Percentiles rank a stretch among this genome's conserved stretches.
These are phyloP conservation scores for Malassezia furfur DNA, from an alignment of 1,284 basidiomycete genomes.

Conservation along the genomic window DNA sequence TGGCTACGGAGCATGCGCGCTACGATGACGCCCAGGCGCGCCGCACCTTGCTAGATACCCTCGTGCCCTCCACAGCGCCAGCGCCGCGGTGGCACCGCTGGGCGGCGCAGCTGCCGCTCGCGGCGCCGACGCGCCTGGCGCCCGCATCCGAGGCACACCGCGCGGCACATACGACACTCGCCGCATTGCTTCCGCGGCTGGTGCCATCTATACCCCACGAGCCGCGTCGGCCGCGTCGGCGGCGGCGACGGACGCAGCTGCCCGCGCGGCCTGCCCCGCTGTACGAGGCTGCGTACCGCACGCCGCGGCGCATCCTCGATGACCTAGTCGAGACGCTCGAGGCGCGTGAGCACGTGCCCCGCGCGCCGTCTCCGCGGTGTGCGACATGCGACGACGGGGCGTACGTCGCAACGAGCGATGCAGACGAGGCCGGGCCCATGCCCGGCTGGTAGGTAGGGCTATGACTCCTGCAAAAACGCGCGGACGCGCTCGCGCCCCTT, in stretches of 20 bases:
- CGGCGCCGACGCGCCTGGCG: not conserved
- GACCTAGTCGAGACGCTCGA: not conserved
- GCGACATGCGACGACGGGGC: constrained; percentile 2
- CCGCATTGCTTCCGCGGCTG: not conserved
- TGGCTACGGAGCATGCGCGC: not conserved
- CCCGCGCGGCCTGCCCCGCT: not conserved
- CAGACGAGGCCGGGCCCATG: not conserved
- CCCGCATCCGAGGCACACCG: not conserved
- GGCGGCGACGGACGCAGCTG: too few species aligned
- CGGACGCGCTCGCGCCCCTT: constrained; percentile 21
- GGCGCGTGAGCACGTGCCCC: too few species aligned
- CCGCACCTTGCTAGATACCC: not conserved
- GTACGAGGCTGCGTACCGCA: not conserved
- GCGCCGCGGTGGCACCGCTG: not conserved
- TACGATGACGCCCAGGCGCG: not conserved
- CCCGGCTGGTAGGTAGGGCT: not conserved
- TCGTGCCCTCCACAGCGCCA: not conserved
- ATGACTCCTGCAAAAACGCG: constrained; percentile 13
- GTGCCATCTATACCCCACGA: too few species aligned
- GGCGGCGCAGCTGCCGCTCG: not conserved
- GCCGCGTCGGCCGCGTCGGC: too few species aligned
- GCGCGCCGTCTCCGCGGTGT: too few species aligned
- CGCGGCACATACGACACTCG: not conserved
- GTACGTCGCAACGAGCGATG: constrained; percentile 2
- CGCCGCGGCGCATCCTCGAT: not conserved